These are phyloP conservation scores for Penicillium janthinellum DNA, from an alignment of 2,329 filamentous ascomycete genomes.

Conservation along the genomic window DNA sequence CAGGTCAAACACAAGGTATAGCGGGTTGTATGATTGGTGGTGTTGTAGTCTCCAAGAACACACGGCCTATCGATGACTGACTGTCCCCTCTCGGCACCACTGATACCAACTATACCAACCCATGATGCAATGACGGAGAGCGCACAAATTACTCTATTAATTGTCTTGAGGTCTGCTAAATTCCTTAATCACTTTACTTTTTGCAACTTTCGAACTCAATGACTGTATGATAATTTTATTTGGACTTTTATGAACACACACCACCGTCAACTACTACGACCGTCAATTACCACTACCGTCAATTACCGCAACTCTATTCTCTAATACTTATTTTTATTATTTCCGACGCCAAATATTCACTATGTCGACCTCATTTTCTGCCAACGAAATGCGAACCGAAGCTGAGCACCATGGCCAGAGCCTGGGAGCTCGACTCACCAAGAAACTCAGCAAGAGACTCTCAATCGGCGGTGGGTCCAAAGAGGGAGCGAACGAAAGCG, in stretches of 20 bases:
- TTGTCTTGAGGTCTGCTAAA: background rate
- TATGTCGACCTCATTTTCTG: constrained; percentile 23
- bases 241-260: constrained; percentile 6
- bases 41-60: constrained; percentile 3
- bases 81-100: constrained; percentile 5
- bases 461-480: constrained; percentile 15
- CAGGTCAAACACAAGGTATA: constrained; percentile 6
- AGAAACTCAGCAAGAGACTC: constrained; percentile 21
- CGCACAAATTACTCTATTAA: constrained; percentile 15
- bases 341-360: constrained; percentile 1
- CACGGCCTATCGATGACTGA: constrained; percentile 5
- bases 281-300: background rate
- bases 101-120: constrained; percentile 8
- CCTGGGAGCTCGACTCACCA: constrained; percentile 19
- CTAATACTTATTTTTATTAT: constrained; percentile 5
- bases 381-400: constrained; percentile 14
- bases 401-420: constrained; percentile 15
- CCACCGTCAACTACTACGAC: background rate
- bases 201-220: constrained; percentile 19
- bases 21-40: constrained; percentile 1
- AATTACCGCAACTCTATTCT: background rate
- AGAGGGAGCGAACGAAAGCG: constrained; percentile 7
- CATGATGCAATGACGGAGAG: constrained; percentile 26
- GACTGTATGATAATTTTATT: constrained; percentile 20
- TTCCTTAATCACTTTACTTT: background rate